Percentiles rank a stretch among this genome's conserved stretches.
Conservation (phyloP, 768 basidiomycete species). For the Mycena olivaceomarginata region DNA sequence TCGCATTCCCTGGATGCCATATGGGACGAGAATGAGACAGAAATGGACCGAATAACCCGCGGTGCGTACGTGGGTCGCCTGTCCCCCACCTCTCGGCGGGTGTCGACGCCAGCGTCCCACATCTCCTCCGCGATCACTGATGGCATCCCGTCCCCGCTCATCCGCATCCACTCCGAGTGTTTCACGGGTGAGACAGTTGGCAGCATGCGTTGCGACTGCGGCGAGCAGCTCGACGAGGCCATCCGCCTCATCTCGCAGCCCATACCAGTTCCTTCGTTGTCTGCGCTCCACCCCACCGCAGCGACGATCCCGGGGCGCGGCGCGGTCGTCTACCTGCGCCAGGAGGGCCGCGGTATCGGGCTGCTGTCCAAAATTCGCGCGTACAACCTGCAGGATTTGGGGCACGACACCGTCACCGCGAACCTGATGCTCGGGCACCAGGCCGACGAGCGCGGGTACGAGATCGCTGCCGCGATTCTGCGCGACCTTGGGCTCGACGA, state of each 20-base stretch:
- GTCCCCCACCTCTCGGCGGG: constrained; percentile 69
- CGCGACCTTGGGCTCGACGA: constrained; percentile 88
- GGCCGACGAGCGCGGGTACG: constrained; percentile 96
- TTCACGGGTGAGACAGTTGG: constrained; percentile 99
- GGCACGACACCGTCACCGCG: constrained; percentile 98
- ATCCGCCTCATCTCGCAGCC: constrained; percentile 90
- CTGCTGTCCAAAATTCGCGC: constrained; percentile 96
- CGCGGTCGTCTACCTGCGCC: constrained; percentile 95
- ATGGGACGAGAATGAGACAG: constrained; percentile 92
- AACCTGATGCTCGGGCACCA: constrained; percentile 96
- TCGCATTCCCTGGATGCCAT: constrained; percentile 87
- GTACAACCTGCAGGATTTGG: constrained; percentile 98
- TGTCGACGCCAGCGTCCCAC: constrained; percentile 62
- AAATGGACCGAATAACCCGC: constrained; percentile 93
- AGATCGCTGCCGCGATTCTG: constrained; percentile 92
- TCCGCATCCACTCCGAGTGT: constrained; percentile 98
- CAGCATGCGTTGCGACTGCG: constrained; percentile 99
- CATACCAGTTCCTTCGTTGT: constrained; percentile 66
- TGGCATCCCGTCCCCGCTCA: constrained; percentile 82
- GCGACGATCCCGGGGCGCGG: constrained; percentile 88
- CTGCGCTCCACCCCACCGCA: constrained; percentile 51
- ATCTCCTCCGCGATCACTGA: constrained; percentile 46
- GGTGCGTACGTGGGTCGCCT: constrained; percentile 96
- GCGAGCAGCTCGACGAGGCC: constrained; percentile 99
- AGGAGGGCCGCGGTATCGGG: constrained; percentile 98